phyloP scores from a whole-genome alignment of 2,329 filamentous ascomycete species.

The Xylariaceae sp. region DNA sequence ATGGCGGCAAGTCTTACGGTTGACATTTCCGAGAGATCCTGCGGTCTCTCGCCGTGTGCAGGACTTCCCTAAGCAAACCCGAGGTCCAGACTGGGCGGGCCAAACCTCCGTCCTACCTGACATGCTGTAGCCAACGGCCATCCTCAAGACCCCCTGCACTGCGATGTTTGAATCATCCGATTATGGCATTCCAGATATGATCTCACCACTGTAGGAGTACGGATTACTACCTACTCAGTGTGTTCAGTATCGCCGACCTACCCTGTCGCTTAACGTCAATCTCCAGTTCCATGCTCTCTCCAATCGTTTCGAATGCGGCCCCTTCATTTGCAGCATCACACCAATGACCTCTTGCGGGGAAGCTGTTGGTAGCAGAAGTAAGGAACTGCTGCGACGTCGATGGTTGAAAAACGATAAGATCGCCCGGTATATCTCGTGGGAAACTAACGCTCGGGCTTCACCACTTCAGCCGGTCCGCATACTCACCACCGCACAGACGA shows the following conservation, averaged over 20 bases:
- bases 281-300: background rate
- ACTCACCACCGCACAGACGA: background rate
- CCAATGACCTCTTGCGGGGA: background rate
- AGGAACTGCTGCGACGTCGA: background rate
- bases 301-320: background rate
- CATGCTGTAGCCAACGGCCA: background rate
- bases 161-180: background rate
- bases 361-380: background rate
- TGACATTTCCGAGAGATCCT: slow-evolving; percentile 8
- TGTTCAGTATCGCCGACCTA: background rate
- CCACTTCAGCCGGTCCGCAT: slow-evolving; percentile 8
- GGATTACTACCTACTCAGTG: background rate
- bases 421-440: slow-evolving; percentile 7
- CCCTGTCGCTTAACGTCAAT: background rate
- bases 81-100: background rate
- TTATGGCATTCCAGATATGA: background rate
- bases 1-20: slow-evolving; percentile 3
- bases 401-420: slow-evolving; percentile 5
- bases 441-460: slow-evolving; percentile 10
- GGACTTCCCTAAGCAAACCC: background rate
- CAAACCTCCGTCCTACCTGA: background rate
- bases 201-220: background rate
- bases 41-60: background rate
- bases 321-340: background rate
- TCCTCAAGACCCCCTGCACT: background rate